Conservation (phyloP, 495 filamentous ascomycete species). For the Talaromyces thailandensis region DNA sequence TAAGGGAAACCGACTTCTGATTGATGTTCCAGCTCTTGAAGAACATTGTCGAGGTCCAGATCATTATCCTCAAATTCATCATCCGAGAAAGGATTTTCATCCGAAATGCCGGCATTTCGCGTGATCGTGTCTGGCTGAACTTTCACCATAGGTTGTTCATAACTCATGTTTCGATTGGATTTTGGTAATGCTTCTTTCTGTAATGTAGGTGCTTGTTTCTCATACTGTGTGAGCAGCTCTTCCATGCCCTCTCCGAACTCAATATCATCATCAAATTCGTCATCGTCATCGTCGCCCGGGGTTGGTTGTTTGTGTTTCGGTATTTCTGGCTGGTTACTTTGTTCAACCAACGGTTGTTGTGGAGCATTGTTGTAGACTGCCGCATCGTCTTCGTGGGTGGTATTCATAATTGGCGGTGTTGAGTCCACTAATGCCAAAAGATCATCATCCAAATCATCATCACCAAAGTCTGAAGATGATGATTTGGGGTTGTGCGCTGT, state of each 20-base stretch:
- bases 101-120: constrained; percentile 4
- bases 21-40: constrained; percentile 9
- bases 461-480: constrained; percentile 50
- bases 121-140: background rate
- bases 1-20: constrained; percentile 37
- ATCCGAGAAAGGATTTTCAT: constrained; percentile 16
- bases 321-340: constrained; percentile 21
- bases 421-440: constrained; percentile 41
- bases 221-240: constrained; percentile 31
- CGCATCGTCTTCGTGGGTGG: background rate
- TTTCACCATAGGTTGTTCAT: background rate
- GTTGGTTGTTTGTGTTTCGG: constrained; percentile 17
- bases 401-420: constrained; percentile 21
- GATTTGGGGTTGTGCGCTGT: constrained; percentile 9
- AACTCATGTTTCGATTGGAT: background rate
- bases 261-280: constrained; percentile 63
- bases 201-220: constrained; percentile 25
- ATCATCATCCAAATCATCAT: constrained; percentile 49
- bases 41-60: constrained; percentile 22
- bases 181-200: constrained; percentile 9
- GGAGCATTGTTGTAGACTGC: background rate
- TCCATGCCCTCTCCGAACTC: constrained; percentile 39
- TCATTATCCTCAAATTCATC: constrained; percentile 39
- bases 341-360: background rate
- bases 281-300: constrained; percentile 31